Evolutionary conservation across 495 filamentous ascomycete species (phyloP).

Genomic region (Aspergillus coremiiformis): DNA sequence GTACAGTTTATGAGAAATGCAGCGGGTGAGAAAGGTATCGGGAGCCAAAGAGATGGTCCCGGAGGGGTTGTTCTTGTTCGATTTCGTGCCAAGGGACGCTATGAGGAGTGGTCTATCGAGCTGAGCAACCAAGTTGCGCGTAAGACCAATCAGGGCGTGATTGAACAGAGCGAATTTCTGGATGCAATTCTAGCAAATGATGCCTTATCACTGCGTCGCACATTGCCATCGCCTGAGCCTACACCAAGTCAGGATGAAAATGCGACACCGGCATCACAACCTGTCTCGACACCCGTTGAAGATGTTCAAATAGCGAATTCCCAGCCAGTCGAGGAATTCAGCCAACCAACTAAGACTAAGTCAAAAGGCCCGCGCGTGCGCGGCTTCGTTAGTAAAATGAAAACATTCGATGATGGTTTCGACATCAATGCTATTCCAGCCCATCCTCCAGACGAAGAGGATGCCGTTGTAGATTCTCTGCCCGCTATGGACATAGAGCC

Average conservation of each 20-base stretch:
- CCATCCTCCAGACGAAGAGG: slow-evolving; percentile 21
- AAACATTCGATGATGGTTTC: slow-evolving; percentile 61
- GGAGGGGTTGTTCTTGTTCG: slow-evolving; percentile 75
- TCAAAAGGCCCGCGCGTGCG: slow-evolving; percentile 28
- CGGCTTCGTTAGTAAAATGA: slow-evolving; percentile 56
- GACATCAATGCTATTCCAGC: slow-evolving; percentile 39
- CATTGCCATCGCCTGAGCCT: slow-evolving; percentile 43
- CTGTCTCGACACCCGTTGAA: background rate
- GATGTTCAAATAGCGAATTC: slow-evolving; percentile 10
- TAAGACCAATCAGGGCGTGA: slow-evolving; percentile 67
- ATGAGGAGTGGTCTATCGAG: slow-evolving; percentile 61
- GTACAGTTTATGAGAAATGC: slow-evolving; percentile 67
- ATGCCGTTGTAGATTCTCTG: slow-evolving; percentile 7
- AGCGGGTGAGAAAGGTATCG: slow-evolving; percentile 63
- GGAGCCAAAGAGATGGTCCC: slow-evolving; percentile 51
- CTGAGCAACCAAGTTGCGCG: slow-evolving; percentile 60
- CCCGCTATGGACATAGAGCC: slow-evolving; percentile 25
- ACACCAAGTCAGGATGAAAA: slow-evolving; percentile 14
- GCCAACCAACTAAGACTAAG: slow-evolving; percentile 9
- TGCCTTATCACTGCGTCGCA: slow-evolving; percentile 55
- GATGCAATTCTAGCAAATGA: slow-evolving; percentile 80
- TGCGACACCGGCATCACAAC: background rate
- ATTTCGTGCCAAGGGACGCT: slow-evolving; percentile 54
- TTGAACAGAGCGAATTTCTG: slow-evolving; percentile 88
- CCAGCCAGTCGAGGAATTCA: slow-evolving; percentile 12